Base-by-base conservation (phyloP, 2,329 filamentous ascomycete species). In the Ophiostoma australiae region DNA sequence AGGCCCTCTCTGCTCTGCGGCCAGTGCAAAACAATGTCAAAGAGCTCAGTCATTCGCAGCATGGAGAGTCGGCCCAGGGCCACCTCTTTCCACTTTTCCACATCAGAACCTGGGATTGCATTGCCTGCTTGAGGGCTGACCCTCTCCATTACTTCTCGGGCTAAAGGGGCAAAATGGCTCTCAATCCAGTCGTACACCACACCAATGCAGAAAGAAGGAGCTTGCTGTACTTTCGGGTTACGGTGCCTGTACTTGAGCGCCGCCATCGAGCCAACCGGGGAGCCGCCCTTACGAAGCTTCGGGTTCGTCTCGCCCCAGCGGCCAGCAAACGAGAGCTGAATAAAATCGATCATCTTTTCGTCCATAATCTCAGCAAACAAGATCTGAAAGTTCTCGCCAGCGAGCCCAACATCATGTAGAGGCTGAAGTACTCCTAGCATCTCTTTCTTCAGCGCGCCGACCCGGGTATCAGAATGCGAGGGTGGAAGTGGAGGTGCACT, bases 21-120 rank as follows among this genome's bases (percentile, higher is more conserved):
- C 91, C 91, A 95, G 71, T 86, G 84, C 71, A 91, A 84, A 66
- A 93, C 89, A 76, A 94, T 93, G 76, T 94, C 90, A 76, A 93
- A 94, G 11, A 95, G 82, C 76, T 93, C 89, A 8, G 85, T 83
- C 66, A 90, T 91, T 63, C 92, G 86, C 67, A 91, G 82, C 23
- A 86, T 84, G 2, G 91, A 91, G 20, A 94, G 83, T 65, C 89
- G 86, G 2, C 86, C 86, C 65, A 92, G 79, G 20, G 89, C 90
- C 75, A 90, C 89, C 58, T 90, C 87, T 76, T 90, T 90, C 86
- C 90, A 93, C 73, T 87, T 87, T 74, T 89, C 85, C 61, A 91
- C 82, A 72, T 92, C 85, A 20, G 80, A 79, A 79, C 84, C 84
- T 6, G 83, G 82, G 35, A 89, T 78, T 1, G 76, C 76, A 2